Base-by-base conservation (phyloP, 805 yeast genomes). In the Jamesozyma hellenica region DNA sequence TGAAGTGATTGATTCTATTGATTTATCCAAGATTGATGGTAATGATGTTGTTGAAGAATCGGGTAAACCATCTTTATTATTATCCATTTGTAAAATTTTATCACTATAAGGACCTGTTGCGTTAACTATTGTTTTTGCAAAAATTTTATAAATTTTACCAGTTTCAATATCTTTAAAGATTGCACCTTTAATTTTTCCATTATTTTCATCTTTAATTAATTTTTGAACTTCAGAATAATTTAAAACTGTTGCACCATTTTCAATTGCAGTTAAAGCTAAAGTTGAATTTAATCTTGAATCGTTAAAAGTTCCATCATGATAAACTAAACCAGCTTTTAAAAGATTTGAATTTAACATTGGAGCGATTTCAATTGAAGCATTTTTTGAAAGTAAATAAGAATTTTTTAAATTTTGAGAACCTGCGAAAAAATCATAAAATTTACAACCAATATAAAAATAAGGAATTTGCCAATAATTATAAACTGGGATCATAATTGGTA, bases 81-180 rank as follows among this genome's bases (percentile, higher is more conserved):
- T 73, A 62, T 88, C 96, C 90, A 88, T 82, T 56, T 85, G 85
- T 56, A 94, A 73, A 44, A 88, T 67, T 34, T 70, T 68, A 63
- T 88, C 97, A 46, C 90, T 77, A 63, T 79, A 83, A 38, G 97
- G 96, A 40, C 97, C 97, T 34, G 96, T 88, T 28, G 96, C 96
- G 58, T 87, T 88, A 34, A 88, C 81, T 25, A 86, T 79, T 33
- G 79, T 71, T 47, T 80, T 84, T 32, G 94, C 80, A 45, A 67
- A 70, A 48, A 87, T 75, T 28, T 65, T 62, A 53, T 71, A 75
- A 46, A 68, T 70, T 50, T 77, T 70, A 42, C 81, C 82, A 36
- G 86, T 75, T 61, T 79, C 84, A 43, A 65, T 66, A 62, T 88
- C 94, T 40, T 62, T 63, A 14, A 87, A 94, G 44, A 74, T 63